Base-by-base conservation (phyloP, 768 basidiomycete species). In the Botryobasidium botryosum region DNA sequence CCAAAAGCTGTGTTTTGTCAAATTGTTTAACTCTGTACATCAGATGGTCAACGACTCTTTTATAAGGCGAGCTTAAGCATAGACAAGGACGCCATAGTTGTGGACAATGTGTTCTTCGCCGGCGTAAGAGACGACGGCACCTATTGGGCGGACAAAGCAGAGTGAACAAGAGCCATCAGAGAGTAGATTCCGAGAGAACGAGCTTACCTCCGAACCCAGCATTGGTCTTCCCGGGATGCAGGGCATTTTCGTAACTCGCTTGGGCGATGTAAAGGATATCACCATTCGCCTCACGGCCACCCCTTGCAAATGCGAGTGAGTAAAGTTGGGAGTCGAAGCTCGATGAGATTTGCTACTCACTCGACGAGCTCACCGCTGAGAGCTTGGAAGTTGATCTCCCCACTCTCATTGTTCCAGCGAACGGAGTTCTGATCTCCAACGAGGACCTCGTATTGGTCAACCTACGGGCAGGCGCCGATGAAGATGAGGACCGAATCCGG, bases 241-340 rank as follows among this genome's bases (percentile, higher is more conserved):
- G 24, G 10, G 17, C 6, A 1, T 23, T 31, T 15, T 24, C 40
- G 18, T 41, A 13, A 18, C 43, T 4, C 4, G 39, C 33, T 17
- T 47, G 46, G 27, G 43, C 43, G n/a, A 41, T 29, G 28, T 35
- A 47, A 13, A 47, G 27, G 12, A 40, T 38, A 12, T 47, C 35
- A 26, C 46, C 46, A 26, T 43, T 29, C 17, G 38, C 40, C 33
- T 47, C 46, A 27, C 42, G 42, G n/a, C 46, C 46, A 13, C 25
- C 46, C n/a, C n/a, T n/a, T n/a, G n/a, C n/a, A n/a, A n/a, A n/a
- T n/a, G n/a, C n/a, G n/a, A n/a, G n/a, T n/a, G n/a, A n/a, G n/a
- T n/a, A n/a, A n/a, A n/a, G n/a, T n/a, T n/a, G n/a, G n/a, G n/a
- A n/a, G n/a, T n/a, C n/a, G n/a, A n/a, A n/a, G n/a, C n/a, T n/a